Percentiles rank a stretch among this genome's conserved stretches.
Evolutionary conservation across 345 rosid species (phyloP).

Genomic region (Euphorbia lathyris): DNA sequence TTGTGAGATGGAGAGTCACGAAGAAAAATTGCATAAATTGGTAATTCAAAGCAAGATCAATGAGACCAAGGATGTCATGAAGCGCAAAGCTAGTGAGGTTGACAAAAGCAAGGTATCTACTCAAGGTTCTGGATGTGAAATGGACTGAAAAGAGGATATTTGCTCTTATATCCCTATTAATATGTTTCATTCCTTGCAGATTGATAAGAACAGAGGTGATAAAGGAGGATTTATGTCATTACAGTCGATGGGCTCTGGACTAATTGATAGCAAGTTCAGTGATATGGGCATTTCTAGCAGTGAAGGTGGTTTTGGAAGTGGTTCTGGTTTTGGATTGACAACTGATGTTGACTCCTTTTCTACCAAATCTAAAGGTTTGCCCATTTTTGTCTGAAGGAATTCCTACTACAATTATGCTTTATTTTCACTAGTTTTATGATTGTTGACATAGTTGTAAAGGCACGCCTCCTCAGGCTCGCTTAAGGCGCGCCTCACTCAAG

Average conservation of each 20-base stretch:
- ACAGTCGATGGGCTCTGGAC: conserved; percentile 91
- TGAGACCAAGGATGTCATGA: conserved; percentile 97
- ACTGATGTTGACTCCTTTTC: conserved; percentile 74
- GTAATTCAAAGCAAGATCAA: conserved; percentile 95
- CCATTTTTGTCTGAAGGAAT: conserved; percentile 4
- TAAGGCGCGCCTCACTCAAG: too few species aligned
- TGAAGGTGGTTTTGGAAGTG: conserved; percentile 79
- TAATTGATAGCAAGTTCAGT: conserved; percentile 75
- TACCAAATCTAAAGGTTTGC: conserved; percentile 81
- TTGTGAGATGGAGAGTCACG: conserved; percentile 99
- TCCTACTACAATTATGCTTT: background rate
- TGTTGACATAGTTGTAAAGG: too few species aligned
- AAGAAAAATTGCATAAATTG: conserved; percentile 95
- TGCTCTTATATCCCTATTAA: conserved; percentile 7
- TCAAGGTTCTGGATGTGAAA: background rate
- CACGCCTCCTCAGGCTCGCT: too few species aligned
- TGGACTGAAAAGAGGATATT: background rate
- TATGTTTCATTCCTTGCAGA: conserved; percentile 44
- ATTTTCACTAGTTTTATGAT: conserved; percentile 1
- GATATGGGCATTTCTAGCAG: conserved; percentile 79
- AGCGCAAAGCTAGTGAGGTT: conserved; percentile 97
- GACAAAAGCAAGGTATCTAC: conserved; percentile 92
- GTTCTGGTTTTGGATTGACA: conserved; percentile 71
- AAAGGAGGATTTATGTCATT: conserved; percentile 88
- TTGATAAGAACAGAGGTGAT: conserved; percentile 86